phyloP scores from a whole-genome alignment of 768 basidiomycete species.

The Lentinula sp. region DNA sequence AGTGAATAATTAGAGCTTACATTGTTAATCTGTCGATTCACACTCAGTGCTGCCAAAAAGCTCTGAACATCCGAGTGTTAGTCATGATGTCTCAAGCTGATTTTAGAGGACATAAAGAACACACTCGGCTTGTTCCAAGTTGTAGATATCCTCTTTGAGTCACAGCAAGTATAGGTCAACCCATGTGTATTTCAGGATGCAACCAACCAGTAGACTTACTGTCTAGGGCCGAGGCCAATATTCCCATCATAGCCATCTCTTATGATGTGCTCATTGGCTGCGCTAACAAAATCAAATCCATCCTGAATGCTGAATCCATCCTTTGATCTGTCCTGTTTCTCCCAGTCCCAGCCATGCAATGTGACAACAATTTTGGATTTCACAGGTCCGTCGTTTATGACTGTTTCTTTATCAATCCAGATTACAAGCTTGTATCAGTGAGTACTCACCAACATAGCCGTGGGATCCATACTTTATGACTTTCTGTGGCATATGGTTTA shows the following conservation, averaged over 20 bases:
- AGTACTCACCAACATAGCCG: not conserved
- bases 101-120: not conserved
- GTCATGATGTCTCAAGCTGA: not conserved
- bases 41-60: not conserved
- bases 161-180: too few relatives aligned
- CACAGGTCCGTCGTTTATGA: not conserved
- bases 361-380: not conserved
- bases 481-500: too few relatives aligned
- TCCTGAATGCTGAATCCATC: not conserved
- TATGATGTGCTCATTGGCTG: not conserved
- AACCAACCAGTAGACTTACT: not conserved
- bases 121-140: not conserved
- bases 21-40: not conserved
- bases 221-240: not conserved
- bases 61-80: not conserved
- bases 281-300: not conserved
- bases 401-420: not conserved
- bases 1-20: not conserved
- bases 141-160: not conserved
- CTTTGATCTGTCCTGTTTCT: not conserved
- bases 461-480: not conserved
- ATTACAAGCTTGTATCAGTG: not conserved
- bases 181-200: not conserved
- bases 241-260: not conserved
- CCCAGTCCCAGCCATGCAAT: not conserved